These are phyloP conservation scores for Rhizoclosmatium globosum DNA, from an alignment of 192 early-diverging fungal genomes.

Conservation along the genomic window DNA sequence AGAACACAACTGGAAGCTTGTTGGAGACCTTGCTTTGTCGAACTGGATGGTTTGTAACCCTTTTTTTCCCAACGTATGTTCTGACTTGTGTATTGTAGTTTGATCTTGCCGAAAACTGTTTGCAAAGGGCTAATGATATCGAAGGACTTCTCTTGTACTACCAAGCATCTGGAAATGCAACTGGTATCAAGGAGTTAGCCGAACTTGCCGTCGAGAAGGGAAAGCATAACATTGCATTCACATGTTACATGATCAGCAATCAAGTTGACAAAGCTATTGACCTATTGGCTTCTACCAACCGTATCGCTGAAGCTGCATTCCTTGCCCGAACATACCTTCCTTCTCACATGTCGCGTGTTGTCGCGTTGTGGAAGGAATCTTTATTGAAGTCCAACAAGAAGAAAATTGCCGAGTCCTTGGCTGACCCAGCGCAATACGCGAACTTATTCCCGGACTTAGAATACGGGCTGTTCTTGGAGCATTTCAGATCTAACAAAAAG, in stretches of 20 bases:
- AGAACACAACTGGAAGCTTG: conserved; percentile 92
- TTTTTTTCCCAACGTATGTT: background rate
- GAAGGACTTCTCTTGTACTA: conserved; percentile 91
- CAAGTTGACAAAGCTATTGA: conserved; percentile 84
- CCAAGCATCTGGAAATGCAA: conserved; percentile 84
- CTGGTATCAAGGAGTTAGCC: conserved; percentile 80
- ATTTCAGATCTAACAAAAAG: conserved; percentile 37
- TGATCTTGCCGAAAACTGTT: conserved; percentile 88
- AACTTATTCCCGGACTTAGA: conserved; percentile 90
- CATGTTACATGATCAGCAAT: conserved; percentile 78
- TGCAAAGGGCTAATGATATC: conserved; percentile 87
- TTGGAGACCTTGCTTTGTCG: conserved; percentile 89
- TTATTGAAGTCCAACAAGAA: conserved; percentile 73
- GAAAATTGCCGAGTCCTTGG: conserved; percentile 89
- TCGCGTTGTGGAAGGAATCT: conserved; percentile 81
- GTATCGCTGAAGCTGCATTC: conserved; percentile 94
- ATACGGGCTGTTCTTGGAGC: conserved; percentile 66
- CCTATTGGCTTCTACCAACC: conserved; percentile 84
- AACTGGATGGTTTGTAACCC: conserved; percentile 74
- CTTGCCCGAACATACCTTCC: conserved; percentile 92
- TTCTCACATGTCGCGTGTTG: conserved; percentile 57
- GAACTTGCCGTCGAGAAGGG: conserved; percentile 74
- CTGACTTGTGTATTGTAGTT: conserved; percentile 52
- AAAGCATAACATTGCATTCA: conserved; percentile 93
- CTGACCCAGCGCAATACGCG: conserved; percentile 81